Percentiles rank a stretch among this genome's conserved stretches.
Evolutionary conservation across 257 asterid genomes (phyloP).

Genomic region (Marsdenia floribunda): DNA sequence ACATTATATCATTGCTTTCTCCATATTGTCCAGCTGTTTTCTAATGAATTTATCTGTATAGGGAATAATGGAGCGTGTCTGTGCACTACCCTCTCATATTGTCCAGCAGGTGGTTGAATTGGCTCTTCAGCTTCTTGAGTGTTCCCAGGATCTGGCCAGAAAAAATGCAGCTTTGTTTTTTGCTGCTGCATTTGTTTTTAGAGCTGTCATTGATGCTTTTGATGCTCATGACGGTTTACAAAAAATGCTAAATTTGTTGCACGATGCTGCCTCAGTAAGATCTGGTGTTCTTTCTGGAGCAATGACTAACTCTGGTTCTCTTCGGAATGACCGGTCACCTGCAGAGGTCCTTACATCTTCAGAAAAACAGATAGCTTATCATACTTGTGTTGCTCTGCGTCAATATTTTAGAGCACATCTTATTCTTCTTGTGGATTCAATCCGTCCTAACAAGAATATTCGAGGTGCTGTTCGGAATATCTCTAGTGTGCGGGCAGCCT

Average conservation of each 20-base stretch:
- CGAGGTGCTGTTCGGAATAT: slow-evolving; percentile 77
- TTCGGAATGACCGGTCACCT: slow-evolving; percentile 79
- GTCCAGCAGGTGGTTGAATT: slow-evolving; percentile 80
- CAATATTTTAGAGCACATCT: slow-evolving; percentile 95
- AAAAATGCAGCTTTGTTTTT: slow-evolving; percentile 91
- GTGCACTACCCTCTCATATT: slow-evolving; percentile 79
- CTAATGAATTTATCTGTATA: slow-evolving; percentile 22
- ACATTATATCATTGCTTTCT: background rate
- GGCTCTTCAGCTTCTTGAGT: slow-evolving; percentile 84
- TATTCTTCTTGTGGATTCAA: slow-evolving; percentile 71
- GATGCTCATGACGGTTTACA: slow-evolving; percentile 91
- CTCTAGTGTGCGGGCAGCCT: slow-evolving; percentile 63
- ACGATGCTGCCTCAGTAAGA: slow-evolving; percentile 95
- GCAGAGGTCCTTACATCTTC: slow-evolving; percentile 85
- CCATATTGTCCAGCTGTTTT: slow-evolving; percentile 1
- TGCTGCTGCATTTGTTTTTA: slow-evolving; percentile 89
- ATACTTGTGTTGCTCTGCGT: slow-evolving; percentile 82
- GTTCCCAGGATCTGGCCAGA: slow-evolving; percentile 80
- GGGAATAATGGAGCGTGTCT: slow-evolving; percentile 99
- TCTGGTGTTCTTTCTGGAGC: slow-evolving; percentile 79
- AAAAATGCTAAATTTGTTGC: slow-evolving; percentile 71
- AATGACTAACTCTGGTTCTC: slow-evolving; percentile 54
- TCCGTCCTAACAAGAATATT: slow-evolving; percentile 73
- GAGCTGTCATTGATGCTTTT: slow-evolving; percentile 85
- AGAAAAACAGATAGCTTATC: slow-evolving; percentile 95